Base-by-base conservation (phyloP, 176 grass and related monocot genomes). In the Stipa capillata region DNA sequence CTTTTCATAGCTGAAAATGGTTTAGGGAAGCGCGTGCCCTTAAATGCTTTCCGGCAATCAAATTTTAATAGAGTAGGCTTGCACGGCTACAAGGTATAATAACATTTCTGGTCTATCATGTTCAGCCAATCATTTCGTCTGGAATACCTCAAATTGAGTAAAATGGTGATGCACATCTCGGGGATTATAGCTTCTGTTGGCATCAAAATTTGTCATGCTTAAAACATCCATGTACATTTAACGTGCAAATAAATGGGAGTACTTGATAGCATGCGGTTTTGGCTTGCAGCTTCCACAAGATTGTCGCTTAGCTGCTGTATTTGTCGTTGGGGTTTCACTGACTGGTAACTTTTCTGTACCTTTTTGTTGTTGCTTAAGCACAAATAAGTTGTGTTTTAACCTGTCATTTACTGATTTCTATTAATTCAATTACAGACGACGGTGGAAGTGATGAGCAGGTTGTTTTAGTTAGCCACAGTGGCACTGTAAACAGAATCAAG, bases 1-100 rank as follows among this genome's bases (percentile, higher is more conserved):
- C 81, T 97, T 75, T 91, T 93, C 88, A 80, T 93, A 68, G 81
- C 94, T 73, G 94, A 93, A 82, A 93, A 75, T n/a, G 94, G 94
- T 77, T 3, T 32, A 28, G 94, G 94, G 49, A 97, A 93, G 82
- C 90, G 90, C 76, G 88, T 93, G 52, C 47, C 94, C 15, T 32
- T 93, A 73, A 89, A 85, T 73, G 76, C 82, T 72, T 93, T 97
- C 79, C 54, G 69, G 12, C 81, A 70, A 68, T 77, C 61, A 77
- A 81, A 18, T 8, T 97, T 93, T 80, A 97, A 85, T 49, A 72
- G 78, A 72, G 56, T 87, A 25, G 94, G 91, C 36, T 71, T 91
- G 33, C 44, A 37, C 21, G 78, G 94, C 81, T 91, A 85, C 84
- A 97, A 97, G 94, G 94, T 97, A 91, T 28, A 16, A 45, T 72